Conservation (phyloP, 495 filamentous ascomycete species). For the Neurospora sp. region DNA sequence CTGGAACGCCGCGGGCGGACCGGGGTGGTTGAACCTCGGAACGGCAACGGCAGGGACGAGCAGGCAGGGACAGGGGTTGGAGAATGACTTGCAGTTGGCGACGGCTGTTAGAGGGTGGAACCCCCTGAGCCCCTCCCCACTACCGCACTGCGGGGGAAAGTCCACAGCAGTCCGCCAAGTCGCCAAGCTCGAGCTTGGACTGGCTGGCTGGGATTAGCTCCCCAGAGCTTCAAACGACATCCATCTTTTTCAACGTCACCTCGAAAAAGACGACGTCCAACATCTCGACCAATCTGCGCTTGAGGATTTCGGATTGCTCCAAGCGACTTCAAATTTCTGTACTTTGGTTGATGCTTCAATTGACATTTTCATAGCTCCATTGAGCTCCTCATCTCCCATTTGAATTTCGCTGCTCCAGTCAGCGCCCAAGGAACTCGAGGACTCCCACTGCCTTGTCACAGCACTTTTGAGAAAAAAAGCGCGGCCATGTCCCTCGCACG, state of each 20-base stretch:
- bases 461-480: neutral
- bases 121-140: neutral
- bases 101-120: neutral
- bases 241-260: neutral
- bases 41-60: neutral
- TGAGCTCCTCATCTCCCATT: neutral
- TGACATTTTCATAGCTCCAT: neutral
- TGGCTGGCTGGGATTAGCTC: neutral
- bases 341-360: neutral
- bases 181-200: neutral
- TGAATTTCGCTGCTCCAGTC: neutral
- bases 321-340: neutral
- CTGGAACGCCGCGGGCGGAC: neutral
- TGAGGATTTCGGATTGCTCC: neutral
- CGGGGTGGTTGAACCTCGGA: slow-evolving; percentile 8
- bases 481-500: neutral
- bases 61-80: neutral
- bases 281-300: neutral
- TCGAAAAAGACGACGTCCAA: neutral
- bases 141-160: neutral
- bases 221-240: neutral
- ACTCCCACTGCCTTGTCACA: neutral
- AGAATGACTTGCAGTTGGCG: slow-evolving; percentile 9
- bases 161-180: neutral
- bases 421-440: neutral